Base-by-base conservation (phyloP, 768 basidiomycete species). In the Amanita molliuscula region DNA sequence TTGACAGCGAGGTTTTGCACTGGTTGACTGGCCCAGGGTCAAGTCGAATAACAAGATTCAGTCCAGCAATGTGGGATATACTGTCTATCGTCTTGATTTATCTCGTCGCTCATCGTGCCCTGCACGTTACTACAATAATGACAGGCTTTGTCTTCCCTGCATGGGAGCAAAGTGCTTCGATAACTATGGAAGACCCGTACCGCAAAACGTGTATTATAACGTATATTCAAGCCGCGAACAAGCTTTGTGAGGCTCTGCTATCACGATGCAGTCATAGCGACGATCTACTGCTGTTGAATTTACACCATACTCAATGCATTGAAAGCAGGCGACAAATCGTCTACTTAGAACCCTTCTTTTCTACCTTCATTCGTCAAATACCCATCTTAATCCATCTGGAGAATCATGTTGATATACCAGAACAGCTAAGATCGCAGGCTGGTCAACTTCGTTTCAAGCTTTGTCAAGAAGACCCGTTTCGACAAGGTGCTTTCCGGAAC, bases 91-190 rank as follows among this genome's bases (percentile, higher is more conserved):
- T 87, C 3, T 67, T 89, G 6, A 62, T 88, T 2, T 77, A 81
- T 58, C 69, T 89, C 21, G 73, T 75, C 23, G 74, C 82, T 16
- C 76, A 78, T 48, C 84, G 83, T 16, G 82, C 84, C 3, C 66
- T 90, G 34, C 76, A 76, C 50, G 79, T 82, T 6, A 85, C 85
- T 1, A 88, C 85, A 0, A 73, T 91, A 40, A 65, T 92, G 34
- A 68, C 73, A 48, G 86, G 87, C 11, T 62, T 92, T 15, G 75
- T 88, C n/a, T 89, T 87, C 61, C 86, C 84, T 16, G 78, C 81
- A 4, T 92, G 88, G 88, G 68, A 72, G 44, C 65, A 75, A 18
- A 76, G 71, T n/a, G 76, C 79, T 10, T 63, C 65, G 8, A 60
- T 69, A 37, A 58, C 65, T 1, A 56, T 61, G 0, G 59, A 57